Conservation (phyloP, 2,329 filamentous ascomycete genomes). For the Stemphylium lycopersici region DNA sequence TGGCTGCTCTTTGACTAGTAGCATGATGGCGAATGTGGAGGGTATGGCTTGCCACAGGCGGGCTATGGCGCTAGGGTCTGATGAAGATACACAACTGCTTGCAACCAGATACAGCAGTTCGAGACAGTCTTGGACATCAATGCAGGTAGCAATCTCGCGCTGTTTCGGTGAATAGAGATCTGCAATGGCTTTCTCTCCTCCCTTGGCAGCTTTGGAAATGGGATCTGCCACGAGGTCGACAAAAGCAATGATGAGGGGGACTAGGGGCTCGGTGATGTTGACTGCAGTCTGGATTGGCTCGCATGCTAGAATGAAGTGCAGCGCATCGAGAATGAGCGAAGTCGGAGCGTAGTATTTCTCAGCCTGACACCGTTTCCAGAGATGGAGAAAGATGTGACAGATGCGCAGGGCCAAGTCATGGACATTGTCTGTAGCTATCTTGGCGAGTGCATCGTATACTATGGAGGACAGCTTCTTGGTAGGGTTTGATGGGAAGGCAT, state of each 20-base stretch:
- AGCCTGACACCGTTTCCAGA: slow-evolving; percentile 72
- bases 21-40: slow-evolving; percentile 69
- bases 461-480: slow-evolving; percentile 66
- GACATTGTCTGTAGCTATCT: slow-evolving; percentile 56
- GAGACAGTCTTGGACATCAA: slow-evolving; percentile 69
- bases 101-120: slow-evolving; percentile 69
- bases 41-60: slow-evolving; percentile 72
- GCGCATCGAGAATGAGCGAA: slow-evolving; percentile 67
- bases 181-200: slow-evolving; percentile 33
- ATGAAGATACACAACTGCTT: slow-evolving; percentile 59
- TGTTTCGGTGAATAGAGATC: slow-evolving; percentile 48
- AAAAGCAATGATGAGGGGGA: slow-evolving; percentile 53
- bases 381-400: slow-evolving; percentile 65
- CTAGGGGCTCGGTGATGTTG: slow-evolving; percentile 63
- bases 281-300: slow-evolving; percentile 66
- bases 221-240: slow-evolving; percentile 63
- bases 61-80: slow-evolving; percentile 48
- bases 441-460: slow-evolving; percentile 70
- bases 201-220: slow-evolving; percentile 44
- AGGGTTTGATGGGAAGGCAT: slow-evolving; percentile 66
- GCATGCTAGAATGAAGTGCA: slow-evolving; percentile 68
- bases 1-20: slow-evolving; percentile 71
- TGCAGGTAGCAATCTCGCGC: slow-evolving; percentile 59
- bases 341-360: slow-evolving; percentile 70
- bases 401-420: slow-evolving; percentile 68